These are phyloP conservation scores for Saccharomyces pastorianus DNA, from an alignment of 1,139 yeast genomes.

Conservation along the genomic window DNA sequence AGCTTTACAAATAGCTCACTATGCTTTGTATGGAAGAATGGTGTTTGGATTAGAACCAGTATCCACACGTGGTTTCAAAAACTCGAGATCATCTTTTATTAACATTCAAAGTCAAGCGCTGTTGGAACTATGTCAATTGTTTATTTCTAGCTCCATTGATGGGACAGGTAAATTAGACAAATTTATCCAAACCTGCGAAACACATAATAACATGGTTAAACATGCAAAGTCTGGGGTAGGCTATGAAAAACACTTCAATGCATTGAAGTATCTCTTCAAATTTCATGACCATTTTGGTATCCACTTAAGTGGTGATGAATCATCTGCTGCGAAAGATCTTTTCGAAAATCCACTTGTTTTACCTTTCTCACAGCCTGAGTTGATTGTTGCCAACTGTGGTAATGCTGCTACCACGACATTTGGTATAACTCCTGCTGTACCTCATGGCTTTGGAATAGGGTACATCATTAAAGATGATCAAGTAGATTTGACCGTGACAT, in stretches of 20 bases:
- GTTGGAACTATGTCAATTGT: conserved; percentile 49
- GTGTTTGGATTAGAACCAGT: conserved; percentile 66
- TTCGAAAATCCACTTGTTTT: conserved; percentile 37
- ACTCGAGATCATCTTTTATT: conserved; percentile 61
- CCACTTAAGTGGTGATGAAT: conserved; percentile 35
- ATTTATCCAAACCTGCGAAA: conserved; percentile 45
- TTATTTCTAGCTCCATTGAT: conserved; percentile 44
- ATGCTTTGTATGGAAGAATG: conserved; percentile 62
- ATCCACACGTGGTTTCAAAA: conserved; percentile 58
- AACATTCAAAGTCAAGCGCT: conserved; percentile 53
- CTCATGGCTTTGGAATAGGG: conserved; percentile 72
- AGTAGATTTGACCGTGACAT: conserved; percentile 54
- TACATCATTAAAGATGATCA: conserved; percentile 63
- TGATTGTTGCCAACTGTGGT: conserved; percentile 59
- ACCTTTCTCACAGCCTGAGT: conserved; percentile 42
- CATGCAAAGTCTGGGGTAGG: conserved; percentile 57
- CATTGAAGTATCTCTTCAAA: conserved; percentile 45
- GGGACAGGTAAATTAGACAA: conserved; percentile 25
- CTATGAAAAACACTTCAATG: conserved; percentile 63
- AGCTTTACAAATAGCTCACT: conserved; percentile 61
- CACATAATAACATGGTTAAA: conserved; percentile 43
- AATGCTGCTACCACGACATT: conserved; percentile 66
- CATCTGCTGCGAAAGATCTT: conserved; percentile 16
- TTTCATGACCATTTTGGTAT: conserved; percentile 32
- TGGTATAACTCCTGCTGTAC: conserved; percentile 69